These are phyloP conservation scores for Marasmius fiardii DNA, from an alignment of 1,284 basidiomycete genomes.

Conservation along the genomic window DNA sequence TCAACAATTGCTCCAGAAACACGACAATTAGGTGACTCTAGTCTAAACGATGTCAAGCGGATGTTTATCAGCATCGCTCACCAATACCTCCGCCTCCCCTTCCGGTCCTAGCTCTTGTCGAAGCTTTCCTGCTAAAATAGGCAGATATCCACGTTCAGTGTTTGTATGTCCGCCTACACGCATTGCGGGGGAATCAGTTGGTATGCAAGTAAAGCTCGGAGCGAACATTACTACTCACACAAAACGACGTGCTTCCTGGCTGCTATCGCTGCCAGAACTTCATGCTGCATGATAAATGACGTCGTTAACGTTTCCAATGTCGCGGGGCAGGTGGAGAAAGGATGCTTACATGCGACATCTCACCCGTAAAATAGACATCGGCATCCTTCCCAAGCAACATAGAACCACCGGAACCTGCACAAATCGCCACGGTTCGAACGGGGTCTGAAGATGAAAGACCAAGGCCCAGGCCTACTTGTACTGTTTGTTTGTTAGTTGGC, in stretches of 20 bases:
- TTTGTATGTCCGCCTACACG: conserved; percentile 74
- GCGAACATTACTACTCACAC: conserved; percentile 43
- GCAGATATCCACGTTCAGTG: conserved; percentile 86
- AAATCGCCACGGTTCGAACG: conserved; percentile 69
- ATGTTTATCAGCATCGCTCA: conserved; percentile 60
- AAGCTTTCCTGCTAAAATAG: conserved; percentile 63
- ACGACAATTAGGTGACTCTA: no score
- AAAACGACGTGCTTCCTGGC: conserved; percentile 74
- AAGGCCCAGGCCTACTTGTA: conserved; percentile 68
- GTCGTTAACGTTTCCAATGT: no score
- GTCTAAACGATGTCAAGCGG: conserved; percentile 56
- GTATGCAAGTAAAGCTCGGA: conserved; percentile 18
- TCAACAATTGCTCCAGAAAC: no score
- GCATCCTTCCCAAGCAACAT: conserved; percentile 68
- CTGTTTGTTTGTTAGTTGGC: conserved; percentile 35
- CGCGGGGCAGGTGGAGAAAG: conserved; percentile 10
- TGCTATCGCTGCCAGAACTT: conserved; percentile 76
- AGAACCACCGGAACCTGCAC: conserved; percentile 81
- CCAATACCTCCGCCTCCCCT: conserved; percentile 45
- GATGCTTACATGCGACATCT: conserved; percentile 77
- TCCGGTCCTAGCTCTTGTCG: conserved; percentile 43
- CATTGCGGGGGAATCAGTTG: conserved; percentile 5
- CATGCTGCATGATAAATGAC: conserved; percentile 59
- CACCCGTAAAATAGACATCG: conserved; percentile 88
- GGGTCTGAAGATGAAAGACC: conserved; percentile 24